phyloP scores from a whole-genome alignment of 1,139 yeast species.

The Candida mesenterica region DNA sequence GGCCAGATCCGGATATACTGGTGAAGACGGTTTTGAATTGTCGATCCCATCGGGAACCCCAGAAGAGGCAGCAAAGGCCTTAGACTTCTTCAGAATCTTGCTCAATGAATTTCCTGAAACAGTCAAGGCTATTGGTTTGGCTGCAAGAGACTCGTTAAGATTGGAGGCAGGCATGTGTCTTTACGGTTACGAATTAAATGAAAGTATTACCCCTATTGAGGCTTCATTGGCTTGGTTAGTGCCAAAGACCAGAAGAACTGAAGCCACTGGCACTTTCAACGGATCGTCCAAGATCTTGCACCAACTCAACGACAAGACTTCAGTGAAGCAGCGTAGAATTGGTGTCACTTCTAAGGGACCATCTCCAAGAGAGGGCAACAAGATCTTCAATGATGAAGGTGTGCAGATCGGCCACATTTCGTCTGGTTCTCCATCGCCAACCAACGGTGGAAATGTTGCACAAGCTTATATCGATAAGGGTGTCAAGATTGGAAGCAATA shows the following conservation, averaged over 20 bases:
- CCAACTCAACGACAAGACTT: constrained; percentile 66
- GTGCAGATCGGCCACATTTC: constrained; percentile 72
- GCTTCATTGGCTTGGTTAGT: constrained; percentile 88
- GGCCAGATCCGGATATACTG: constrained; percentile 96
- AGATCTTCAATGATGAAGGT: constrained; percentile 50
- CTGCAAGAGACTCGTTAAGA: constrained; percentile 93
- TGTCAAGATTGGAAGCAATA: constrained; percentile 73
- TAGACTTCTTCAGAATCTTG: constrained; percentile 60
- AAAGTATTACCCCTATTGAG: constrained; percentile 81
- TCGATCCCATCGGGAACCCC: constrained; percentile 62
- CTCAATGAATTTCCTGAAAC: constrained; percentile 52
- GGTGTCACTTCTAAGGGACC: constrained; percentile 80
- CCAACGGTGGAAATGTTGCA: constrained; percentile 82
- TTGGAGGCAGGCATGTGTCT: constrained; percentile 98
- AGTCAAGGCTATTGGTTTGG: constrained; percentile 89
- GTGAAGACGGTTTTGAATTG: constrained; percentile 96
- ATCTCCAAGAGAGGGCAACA: constrained; percentile 85
- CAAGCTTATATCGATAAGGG: constrained; percentile 84
- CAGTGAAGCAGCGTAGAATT: constrained; percentile 63
- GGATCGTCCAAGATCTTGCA: constrained; percentile 70
- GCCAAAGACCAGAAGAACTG: constrained; percentile 71
- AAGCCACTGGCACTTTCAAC: constrained; percentile 53
- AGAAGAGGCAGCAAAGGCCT: constrained; percentile 44
- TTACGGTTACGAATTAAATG: constrained; percentile 88
- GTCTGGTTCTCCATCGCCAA: constrained; percentile 90